These are phyloP conservation scores for Serendipita indica DNA, from an alignment of 768 basidiomycete genomes.

Conservation along the genomic window DNA sequence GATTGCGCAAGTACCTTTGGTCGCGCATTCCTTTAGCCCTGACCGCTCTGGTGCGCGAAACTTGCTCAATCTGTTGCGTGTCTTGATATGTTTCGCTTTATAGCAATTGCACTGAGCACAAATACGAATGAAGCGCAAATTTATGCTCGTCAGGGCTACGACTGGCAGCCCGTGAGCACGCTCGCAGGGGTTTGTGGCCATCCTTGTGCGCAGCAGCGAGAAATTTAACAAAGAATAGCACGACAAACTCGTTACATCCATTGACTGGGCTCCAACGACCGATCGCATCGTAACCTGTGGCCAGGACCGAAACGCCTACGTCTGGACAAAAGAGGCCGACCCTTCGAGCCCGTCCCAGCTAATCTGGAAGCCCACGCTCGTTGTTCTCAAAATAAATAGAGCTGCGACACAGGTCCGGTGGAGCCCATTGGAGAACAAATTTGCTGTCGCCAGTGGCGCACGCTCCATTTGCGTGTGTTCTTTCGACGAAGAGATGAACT, in stretches of 20 bases:
- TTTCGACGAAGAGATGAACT: constrained; percentile 94
- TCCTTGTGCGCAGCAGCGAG: not conserved
- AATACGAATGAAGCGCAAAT: constrained; percentile 84
- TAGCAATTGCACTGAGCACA: constrained; percentile 84
- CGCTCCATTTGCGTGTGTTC: constrained; percentile 95
- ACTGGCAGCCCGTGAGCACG: constrained; percentile 59
- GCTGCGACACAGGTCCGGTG: constrained; percentile 91
- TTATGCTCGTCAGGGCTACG: constrained; percentile 45
- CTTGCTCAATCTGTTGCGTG: too few species aligned
- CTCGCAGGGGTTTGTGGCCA: constrained; percentile 55
- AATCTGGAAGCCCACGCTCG: constrained; percentile 93
- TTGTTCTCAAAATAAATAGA: constrained; percentile 84
- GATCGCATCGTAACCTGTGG: constrained; percentile 97
- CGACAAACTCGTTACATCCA: constrained; percentile 93
- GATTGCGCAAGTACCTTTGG: constrained; percentile 71
- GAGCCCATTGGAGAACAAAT: constrained; percentile 97
- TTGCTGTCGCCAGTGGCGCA: constrained; percentile 94
- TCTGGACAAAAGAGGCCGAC: constrained; percentile 79
- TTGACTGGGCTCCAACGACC: constrained; percentile 95
- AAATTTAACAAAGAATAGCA: constrained; percentile 40
- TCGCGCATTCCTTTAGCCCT: constrained; percentile 80
- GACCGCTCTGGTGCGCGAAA: constrained; percentile 73
- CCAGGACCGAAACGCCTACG: constrained; percentile 98
- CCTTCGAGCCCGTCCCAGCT: constrained; percentile 45
- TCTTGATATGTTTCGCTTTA: not conserved